Base-by-base conservation (phyloP, 805 yeast species). In the Zygosaccharomyces gambellarensis region DNA sequence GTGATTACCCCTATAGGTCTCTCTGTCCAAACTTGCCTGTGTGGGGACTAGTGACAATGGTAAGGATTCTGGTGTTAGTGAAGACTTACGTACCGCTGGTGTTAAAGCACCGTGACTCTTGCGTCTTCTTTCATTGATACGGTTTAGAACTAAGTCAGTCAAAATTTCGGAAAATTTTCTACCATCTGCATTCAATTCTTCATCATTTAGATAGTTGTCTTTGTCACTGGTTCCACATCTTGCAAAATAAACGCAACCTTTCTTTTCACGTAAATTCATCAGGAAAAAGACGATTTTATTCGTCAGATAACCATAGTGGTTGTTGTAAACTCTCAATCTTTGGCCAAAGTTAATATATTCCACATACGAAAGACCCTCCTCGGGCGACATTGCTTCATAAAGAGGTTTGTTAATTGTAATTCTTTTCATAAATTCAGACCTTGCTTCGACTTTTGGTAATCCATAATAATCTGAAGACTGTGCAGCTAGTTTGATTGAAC, bases 291-390 rank as follows among this genome's bases (percentile, higher is more conserved):
- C 90, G 45, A 94, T 94, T 62, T 94, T 85, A 64, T 92, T 89
- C 51, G 89, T 82, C 65, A 94, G 75, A 66, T 92, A 94, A 14
- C 97, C 97, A 60, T 88, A 80, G 55, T 85, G 85, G 36, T 90
- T 82, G 62, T 87, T 81, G 69, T 88, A 86, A 51, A 90, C 78
- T 40, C 86, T 82, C 49, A 92, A 76, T 55, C 85, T 71, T 64
- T 89, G 94, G 14, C 97, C 97, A 68, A 90, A 92, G 65, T 94
- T 90, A 62, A 87, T 85, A 60, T 89, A 83, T 68, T 90, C 89
- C 63, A 94, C 84, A 68, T 81, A 94, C 23, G 86, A 79, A 47
- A 90, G 72, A 11, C 76, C 74, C 27, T 73, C 71, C 47, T 80
- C 83, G 2, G 61, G 66, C 30, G 78, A 74, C 79, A 92, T 79